Evolutionary conservation across 345 rosid genomes (phyloP), one percentile per base, ranked within the genome.

Genomic region (Toxicodendron radicans): DNA sequence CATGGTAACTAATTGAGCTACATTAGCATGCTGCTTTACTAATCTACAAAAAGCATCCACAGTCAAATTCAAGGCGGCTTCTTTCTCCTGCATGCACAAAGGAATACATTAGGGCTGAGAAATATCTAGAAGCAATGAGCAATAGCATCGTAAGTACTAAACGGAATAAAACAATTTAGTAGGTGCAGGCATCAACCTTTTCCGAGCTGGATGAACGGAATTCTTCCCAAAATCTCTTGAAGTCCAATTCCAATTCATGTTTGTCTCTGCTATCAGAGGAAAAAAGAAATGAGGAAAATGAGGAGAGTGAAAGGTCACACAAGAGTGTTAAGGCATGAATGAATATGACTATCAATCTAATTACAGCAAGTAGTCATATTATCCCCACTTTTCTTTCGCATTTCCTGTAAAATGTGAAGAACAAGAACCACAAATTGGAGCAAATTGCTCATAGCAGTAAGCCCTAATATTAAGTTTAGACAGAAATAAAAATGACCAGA

Each of bases 191-290:
- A 76, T 65, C 52, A 73, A 93, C 99, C 97, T 89, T 93, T 82
- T 96, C 99, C 8, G 91, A 93, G 84, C 91, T 88, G 79, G 98
- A 96, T 79, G 99, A 91, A 75, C 98, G 98, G 81, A 96, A 96
- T 84, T 93, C 97, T 82, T 96, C 98, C 99, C 99, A 93, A 65
- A 86, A 88, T 84, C 98, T 96, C 82, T 93, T 96, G 82, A 96
- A 93, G 87, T 96, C 98, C 97, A 91, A 79, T 79, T 96, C 98
- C 95, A 93, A 75, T 79, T 90, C 99, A 86, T 90, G 90, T 76
- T 85, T 88, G 74, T 85, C 94, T 79, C 97, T 93, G 91, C 76
- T 79, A 63, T 70, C 62, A 56, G 16, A 68, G 20, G 13, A 70
- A 65, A 71, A 51, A 66, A n/a, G 38, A 51, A 32, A 18, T 9